Evolutionary conservation across 1,284 basidiomycete genomes (phyloP), one percentile per base, ranked within the genome.

Genomic region (Salmacisia buchloeana): DNA sequence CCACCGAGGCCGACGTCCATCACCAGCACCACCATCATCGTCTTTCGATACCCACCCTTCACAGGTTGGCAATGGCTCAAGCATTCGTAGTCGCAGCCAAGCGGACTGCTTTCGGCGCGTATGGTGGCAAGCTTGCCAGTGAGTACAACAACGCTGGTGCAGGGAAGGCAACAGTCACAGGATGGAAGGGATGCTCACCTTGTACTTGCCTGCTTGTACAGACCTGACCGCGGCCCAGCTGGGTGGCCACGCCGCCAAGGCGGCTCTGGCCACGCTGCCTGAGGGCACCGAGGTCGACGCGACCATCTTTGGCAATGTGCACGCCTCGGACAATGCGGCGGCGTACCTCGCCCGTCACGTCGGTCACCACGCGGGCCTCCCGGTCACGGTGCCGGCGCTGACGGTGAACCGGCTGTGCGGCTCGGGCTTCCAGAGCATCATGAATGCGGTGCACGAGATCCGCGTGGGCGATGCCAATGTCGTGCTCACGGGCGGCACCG

Each of bases 311-410:
- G 77, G 78, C 54, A 72, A 74, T 58, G 78, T 79, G 12, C 71
- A 75, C 9, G 68, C 68, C 10, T 67, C 65, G 3, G 78, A 80
- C 63, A 71, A 70, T 56, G 63, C 92, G 58, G 93, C 93, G 58
- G 93, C 97, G 81, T 92, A 90, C 39, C 92, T 94, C 31, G 92
- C 94, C 60, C 88, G 94, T 68, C 94, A 98, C 81, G 94, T 96
- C 65, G 92, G 90, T 13, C 88, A 97, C 71, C 85, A 83, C 66
- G 86, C 93, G 33, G 94, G 94, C 69, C 83, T 85, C 4, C 81
- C 81, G 0, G 80, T 83, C 21, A 82, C 81, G 18, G 80, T 82
- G 1, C 84, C 84, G n/a, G 84, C 84, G 4, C 73, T 85, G 29
- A 85, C 84, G 0, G 72, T 84, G 52, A 85, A 85, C 79, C 77